Base-by-base conservation (phyloP, 2,329 filamentous ascomycete species). In the Cercospora zeae-maydis region DNA sequence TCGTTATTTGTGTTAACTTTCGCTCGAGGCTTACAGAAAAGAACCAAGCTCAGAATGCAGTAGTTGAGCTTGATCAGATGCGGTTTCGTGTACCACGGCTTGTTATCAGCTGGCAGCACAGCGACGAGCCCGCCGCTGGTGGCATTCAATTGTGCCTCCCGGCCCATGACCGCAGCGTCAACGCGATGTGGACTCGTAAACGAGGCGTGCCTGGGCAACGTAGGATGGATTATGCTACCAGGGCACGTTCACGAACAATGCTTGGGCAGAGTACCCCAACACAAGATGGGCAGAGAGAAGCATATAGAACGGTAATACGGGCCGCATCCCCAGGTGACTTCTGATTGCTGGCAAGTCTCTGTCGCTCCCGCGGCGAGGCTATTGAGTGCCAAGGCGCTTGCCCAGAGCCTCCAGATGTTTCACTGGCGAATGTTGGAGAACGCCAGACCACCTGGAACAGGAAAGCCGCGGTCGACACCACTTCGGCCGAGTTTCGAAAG, bases 11-110 rank as follows among this genome's bases (percentile, higher is more conserved):
- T 59, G 31, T 37, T 5, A 24, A 14, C 14, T 1, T 21, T 3
- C 14, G 31, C n/a, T 14, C 27, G 16, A 7, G 10, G 33, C 68
- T 61, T 42, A 63, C 63, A 68, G 58, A 69, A 67, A 1, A 81
- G 70, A 1, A 80, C 78, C 3, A 82, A 67, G 4, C 81, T 59
- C 0, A 82, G 73, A 10, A 80, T 69, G 27, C 60, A 56, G 10
- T 81, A 67, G 58, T 82, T 82, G 4, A 82, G 74, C 31, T 74
- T 70, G 11, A 81, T 66, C 1, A 83, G 69, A 72, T 82, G 77
- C 0, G 74, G 71, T 4, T 74, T 72, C 5, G 73, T 72, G 58
- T 76, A 81, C 81, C 81, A 82, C 33, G 74, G 72, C 31, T 72
- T 74, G 30, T 73, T 65, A 56, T 79, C 73, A 30, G 75, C 60